Conservation (phyloP, 2,329 filamentous ascomycete genomes). For the Sporothrix inflata region DNA sequence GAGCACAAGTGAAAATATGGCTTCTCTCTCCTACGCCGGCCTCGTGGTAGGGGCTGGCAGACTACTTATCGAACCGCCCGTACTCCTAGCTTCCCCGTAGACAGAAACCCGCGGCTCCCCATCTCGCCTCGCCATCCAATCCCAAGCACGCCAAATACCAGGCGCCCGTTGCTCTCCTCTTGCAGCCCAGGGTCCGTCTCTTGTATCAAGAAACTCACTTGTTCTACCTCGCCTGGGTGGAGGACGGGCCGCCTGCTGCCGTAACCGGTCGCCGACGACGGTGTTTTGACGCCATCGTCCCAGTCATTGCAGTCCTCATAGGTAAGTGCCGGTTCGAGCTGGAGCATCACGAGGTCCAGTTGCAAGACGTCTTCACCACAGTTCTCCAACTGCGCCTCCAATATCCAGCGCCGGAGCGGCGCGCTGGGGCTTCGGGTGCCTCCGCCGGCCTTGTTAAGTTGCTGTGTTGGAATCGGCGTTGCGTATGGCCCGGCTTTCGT, state of each 20-base stretch:
- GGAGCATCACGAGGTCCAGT: conserved; percentile 67
- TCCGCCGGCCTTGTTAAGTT: neutral
- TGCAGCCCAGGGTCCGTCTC: conserved; percentile 44
- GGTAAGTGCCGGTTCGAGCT: conserved; percentile 55
- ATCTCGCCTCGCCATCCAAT: conserved; percentile 89
- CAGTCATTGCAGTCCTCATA: conserved; percentile 57
- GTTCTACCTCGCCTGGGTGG: conserved; percentile 66
- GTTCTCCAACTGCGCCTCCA: conserved; percentile 96
- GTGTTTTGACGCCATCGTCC: neutral
- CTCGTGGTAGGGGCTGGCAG: neutral
- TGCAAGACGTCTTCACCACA: conserved; percentile 81
- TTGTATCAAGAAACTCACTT: conserved; percentile 66
- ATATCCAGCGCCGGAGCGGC: conserved; percentile 61
- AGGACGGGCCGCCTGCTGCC: conserved; percentile 56
- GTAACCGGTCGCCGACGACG: neutral
- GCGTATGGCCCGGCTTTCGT: conserved; percentile 74
- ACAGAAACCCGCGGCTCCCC: conserved; percentile 85
- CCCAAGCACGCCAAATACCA: conserved; percentile 77
- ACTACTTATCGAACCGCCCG: conserved; percentile 37
- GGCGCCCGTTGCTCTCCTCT: conserved; percentile 43
- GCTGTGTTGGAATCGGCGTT: conserved; percentile 45
- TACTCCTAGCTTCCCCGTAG: conserved; percentile 77
- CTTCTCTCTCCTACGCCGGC: neutral
- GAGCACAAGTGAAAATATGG: neutral
- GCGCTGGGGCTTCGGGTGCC: conserved; percentile 40